Evolutionary conservation across 306 rosid species (phyloP), one percentile per base, ranked within the genome.

Genomic region (Cucumis hystrix): DNA sequence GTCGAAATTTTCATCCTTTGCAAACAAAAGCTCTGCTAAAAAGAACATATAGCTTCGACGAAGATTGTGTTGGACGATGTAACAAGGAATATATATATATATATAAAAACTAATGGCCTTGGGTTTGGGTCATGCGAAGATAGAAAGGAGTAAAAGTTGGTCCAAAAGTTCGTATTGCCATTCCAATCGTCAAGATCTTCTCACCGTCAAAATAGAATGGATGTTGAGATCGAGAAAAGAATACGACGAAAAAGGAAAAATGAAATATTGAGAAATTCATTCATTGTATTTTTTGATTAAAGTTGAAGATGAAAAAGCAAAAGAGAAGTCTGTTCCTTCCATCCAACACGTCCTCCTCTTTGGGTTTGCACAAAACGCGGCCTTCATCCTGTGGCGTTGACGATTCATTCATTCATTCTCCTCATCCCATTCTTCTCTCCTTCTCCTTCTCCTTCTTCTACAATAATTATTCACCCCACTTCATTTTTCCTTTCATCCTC

Each of bases 391-490:
- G 67, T 25, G 40, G 67, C 39, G 67, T 61, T 66, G 72, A 66
- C 72, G 72, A 65, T 65, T 52, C 18, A 52, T 12, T 20, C 21
- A 65, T 65, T 52, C 21, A 11, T 20, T 40, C 41, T 43, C 4
- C 65, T 86, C 93, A 84, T 91, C 85, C 93, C 84, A 39, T 57
- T 57, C 14, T 1, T 33, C 73, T 47, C 71, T 23, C 17, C 47
- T 82, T 85, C 77, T 65, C 84, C 78, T 82, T 85, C 77, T 65
- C 84, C 78, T 64, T 85, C 88, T 58, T 79, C 86, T 59, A 64
- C 83, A 5, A 11, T 51, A 45, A 45, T 4, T 2, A 11, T 79
- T 10, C 76, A 10, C 17, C 79, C 49, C 87, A 63, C 54, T 60
- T 16, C 83, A 47, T 45, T 21, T 51, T 70, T 55, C 56, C 55